Conservation (phyloP, 1,139 yeast species). For the Geotrichum restrictum region DNA sequence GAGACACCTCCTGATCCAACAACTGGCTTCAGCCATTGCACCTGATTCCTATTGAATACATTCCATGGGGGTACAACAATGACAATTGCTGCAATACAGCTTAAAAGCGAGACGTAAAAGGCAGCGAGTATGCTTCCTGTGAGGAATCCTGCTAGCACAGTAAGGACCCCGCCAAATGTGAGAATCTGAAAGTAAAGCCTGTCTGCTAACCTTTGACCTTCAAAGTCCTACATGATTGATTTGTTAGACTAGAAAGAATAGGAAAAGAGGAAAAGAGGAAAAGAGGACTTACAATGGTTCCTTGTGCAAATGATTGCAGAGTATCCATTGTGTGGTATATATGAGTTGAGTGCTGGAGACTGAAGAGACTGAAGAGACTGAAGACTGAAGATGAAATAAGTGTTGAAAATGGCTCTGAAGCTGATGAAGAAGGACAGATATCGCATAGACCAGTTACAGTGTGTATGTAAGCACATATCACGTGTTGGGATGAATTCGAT, state of each 20-base stretch:
- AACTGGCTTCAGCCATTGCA: conserved; percentile 14
- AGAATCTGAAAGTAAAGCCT: conserved; percentile 15
- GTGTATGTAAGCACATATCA: too few species aligned
- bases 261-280: neutral
- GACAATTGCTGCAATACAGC: conserved; percentile 7
- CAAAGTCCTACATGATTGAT: conserved; percentile 18
- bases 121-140: conserved; percentile 18
- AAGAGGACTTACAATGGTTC: conserved; percentile 19
- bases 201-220: conserved; percentile 22
- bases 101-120: conserved; percentile 7
- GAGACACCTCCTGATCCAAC: neutral
- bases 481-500: too few species aligned
- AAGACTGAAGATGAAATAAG: too few species aligned
- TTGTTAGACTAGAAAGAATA: neutral
- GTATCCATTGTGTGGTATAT: conserved; percentile 9
- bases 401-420: too few species aligned
- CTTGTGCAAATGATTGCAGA: conserved; percentile 15
- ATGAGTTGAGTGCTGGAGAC: too few species aligned
- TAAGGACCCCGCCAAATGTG: conserved; percentile 16
- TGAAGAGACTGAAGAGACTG: too few species aligned
- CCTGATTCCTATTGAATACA: conserved; percentile 16
- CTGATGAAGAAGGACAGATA: too few species aligned
- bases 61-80: conserved; percentile 21
- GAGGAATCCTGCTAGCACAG: conserved; percentile 17
- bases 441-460: too few species aligned